Evolutionary conservation across 257 asterid genomes (phyloP).

Genomic region (Petrea volubilis): DNA sequence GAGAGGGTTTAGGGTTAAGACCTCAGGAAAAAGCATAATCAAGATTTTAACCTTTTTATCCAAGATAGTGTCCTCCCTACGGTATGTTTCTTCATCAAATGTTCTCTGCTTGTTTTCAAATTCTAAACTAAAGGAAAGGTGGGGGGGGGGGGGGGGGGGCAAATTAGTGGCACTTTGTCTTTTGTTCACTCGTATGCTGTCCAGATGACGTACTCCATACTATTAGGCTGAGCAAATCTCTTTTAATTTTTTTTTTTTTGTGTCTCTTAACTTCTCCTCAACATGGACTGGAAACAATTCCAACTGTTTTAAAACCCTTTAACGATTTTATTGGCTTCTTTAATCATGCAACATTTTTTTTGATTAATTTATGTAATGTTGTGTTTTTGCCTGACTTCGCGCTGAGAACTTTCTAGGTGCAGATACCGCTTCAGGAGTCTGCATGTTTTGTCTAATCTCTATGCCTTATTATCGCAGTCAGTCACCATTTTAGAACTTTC

Average conservation of each 20-base stretch:
- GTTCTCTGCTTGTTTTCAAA: background rate
- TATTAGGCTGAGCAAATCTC: no score
- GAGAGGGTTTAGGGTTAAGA: background rate
- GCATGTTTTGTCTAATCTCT: background rate
- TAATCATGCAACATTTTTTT: background rate
- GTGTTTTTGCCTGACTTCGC: background rate
- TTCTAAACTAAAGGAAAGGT: background rate
- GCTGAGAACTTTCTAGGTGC: background rate
- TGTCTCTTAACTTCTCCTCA: background rate
- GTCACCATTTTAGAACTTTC: slow-evolving; percentile 6
- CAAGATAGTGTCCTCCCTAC: background rate
- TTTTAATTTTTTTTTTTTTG: background rate
- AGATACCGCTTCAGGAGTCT: background rate
- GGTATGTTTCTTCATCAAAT: background rate
- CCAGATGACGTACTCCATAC: background rate
- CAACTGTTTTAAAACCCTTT: background rate
- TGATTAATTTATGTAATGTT: background rate
- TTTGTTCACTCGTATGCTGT: background rate
- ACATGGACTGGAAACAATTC: background rate
- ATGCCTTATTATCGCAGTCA: background rate
- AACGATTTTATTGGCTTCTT: slow-evolving; percentile 12
- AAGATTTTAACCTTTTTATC: background rate
- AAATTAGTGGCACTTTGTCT: background rate
- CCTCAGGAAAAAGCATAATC: background rate
- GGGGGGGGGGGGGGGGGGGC: background rate